phyloP scores from a whole-genome alignment of 2,329 filamentous ascomycete species.

The Xylariaceae sp. region DNA sequence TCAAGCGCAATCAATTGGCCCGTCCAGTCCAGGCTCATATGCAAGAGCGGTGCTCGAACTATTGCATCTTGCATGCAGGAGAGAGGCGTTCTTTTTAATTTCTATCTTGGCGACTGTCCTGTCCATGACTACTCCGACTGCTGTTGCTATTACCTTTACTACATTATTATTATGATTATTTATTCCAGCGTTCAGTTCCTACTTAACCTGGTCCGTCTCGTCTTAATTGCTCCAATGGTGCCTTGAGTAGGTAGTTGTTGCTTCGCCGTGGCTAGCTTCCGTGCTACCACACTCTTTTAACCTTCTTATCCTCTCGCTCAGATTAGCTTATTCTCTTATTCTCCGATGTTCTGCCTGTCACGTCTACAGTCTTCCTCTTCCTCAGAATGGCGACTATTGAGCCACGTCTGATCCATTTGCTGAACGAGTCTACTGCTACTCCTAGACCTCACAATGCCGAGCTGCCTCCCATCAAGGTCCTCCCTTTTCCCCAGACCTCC shows the following conservation, averaged over 20 bases:
- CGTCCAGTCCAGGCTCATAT: conserved; percentile 7
- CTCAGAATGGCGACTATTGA: conserved; percentile 65
- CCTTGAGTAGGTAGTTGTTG: conserved; percentile 2
- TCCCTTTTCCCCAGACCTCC: conserved; percentile 41
- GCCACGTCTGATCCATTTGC: conserved; percentile 61
- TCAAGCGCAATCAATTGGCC: conserved; percentile 12
- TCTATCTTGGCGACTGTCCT: background rate
- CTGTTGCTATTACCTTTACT: background rate
- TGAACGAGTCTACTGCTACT: conserved; percentile 54
- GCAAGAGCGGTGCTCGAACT: conserved; percentile 1
- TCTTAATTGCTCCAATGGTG: background rate
- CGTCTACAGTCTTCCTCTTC: conserved; percentile 32
- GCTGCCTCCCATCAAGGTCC: conserved; percentile 51
- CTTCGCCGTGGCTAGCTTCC: background rate
- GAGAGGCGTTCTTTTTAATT: conserved; percentile 4
- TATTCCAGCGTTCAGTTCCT: background rate
- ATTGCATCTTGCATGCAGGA: conserved; percentile 7
- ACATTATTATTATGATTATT: background rate
- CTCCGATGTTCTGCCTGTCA: conserved; percentile 36
- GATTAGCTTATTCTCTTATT: conserved; percentile 13
- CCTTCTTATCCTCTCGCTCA: conserved; percentile 18
- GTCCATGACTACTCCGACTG: background rate
- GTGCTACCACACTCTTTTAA: conserved; percentile 1
- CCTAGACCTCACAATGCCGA: conserved; percentile 46
- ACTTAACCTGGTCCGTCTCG: background rate